Base-by-base conservation (phyloP, 305 asterid genomes). In the Euphrasia arctica region DNA sequence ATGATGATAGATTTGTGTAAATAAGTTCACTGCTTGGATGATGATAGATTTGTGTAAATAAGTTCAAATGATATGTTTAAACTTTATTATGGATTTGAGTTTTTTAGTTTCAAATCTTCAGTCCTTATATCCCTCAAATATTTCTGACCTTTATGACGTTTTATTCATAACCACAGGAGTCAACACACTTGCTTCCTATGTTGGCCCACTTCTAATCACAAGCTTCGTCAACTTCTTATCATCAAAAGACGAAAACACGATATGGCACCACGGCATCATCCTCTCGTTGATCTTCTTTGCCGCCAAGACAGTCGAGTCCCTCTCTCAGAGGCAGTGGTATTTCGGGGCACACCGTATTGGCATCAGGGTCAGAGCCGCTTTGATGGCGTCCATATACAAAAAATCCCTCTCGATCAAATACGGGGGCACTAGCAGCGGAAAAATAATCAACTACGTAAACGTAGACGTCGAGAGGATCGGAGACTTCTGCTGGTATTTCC, bases 291-390 rank as follows among this genome's bases (percentile, higher is more conserved):
- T 88, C 65, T 88, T 91, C 72, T 83, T 91, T 70, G n/a, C 76
- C 13, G 90, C 96, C 5, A 88, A 90, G 79, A 81, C 80, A 15
- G 73, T 83, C 14, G 97, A 91, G 69, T 91, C 96, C 10, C 71
- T 91, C 12, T 82, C 87, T 56, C 97, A 88, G 72, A 83, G 97
- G 64, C 91, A 81, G 67, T 91, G 96, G 96, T 88, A 88, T 60
- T 88, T 90, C 54, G 95, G 96, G 22, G 85, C 93, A 34, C 86
- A 69, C 25, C 83, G 88, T 0, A 83, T 88, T 25, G 96, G 93
- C 10, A 77, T 86, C 59, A 71, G 89, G 56, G 77, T 88, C 34
- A 73, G 85, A 70, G 93, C 93, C 0, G 84, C 91, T 62, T 66
- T 91, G 6, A 83, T 80, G 89, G 88, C 84, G 12, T 61, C 87